A percentile compares a stretch with the other conserved stretches of the same genome.
These are phyloP conservation scores for Golubevia pallescens DNA, from an alignment of 1,284 basidiomycete species.

Conservation along the genomic window DNA sequence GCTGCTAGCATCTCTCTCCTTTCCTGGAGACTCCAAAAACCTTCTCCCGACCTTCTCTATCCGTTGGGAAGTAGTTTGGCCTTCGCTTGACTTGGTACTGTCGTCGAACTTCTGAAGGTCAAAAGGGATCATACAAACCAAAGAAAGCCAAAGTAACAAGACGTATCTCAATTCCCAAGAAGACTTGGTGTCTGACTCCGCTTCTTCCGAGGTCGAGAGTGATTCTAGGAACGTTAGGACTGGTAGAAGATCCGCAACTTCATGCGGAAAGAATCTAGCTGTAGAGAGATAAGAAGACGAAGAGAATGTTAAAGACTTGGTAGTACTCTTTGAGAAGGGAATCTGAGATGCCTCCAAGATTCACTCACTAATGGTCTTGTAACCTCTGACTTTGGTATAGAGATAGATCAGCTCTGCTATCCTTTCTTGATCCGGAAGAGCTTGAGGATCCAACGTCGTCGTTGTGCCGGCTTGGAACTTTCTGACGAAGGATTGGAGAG, in stretches of 20 bases:
- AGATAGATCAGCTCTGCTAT: constrained; percentile 77
- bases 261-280: constrained; percentile 91
- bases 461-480: constrained; percentile 47
- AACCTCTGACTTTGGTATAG: constrained; percentile 87
- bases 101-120: constrained; percentile 81
- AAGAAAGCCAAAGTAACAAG: constrained; percentile 86
- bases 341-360: constrained; percentile 2
- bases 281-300: background rate
- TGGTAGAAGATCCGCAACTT: constrained; percentile 79
- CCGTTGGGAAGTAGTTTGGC: constrained; percentile 66
- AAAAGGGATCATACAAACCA: constrained; percentile 94
- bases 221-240: constrained; percentile 74
- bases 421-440: constrained; percentile 65
- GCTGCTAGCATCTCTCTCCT: constrained; percentile 81
- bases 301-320: background rate
- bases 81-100: constrained; percentile 63
- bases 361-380: constrained; percentile 85
- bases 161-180: constrained; percentile 84
- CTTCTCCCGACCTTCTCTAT: constrained; percentile 73
- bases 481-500: constrained; percentile 17
- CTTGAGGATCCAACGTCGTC: background rate
- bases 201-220: constrained; percentile 52
- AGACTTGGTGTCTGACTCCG: constrained; percentile 39
- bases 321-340: background rate
- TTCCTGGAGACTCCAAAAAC: constrained; percentile 74